Evolutionary conservation across 2,329 filamentous ascomycete genomes (phyloP), one percentile per base, ranked within the genome.

Genomic region (Calonectria pauciramosa): DNA sequence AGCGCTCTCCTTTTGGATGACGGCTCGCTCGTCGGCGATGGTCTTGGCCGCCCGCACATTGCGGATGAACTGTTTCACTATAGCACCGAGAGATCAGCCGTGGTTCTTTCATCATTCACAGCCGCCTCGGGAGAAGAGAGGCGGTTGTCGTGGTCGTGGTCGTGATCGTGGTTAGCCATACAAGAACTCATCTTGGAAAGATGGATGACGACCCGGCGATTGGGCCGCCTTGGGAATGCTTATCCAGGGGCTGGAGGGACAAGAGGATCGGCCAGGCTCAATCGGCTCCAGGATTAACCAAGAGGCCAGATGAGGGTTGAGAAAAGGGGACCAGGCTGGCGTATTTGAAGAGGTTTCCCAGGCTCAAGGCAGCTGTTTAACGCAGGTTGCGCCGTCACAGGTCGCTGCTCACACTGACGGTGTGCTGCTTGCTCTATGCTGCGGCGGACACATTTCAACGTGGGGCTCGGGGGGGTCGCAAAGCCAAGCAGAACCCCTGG

Each of bases 11-110:
- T 99, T 99, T 83, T 99, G 97, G 77, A 99, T 97, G 71, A 99
- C 97, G 68, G 97, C 96, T 84, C 97, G 93, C 89, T 99, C 97
- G 87, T 99, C 97, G 85, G 97, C 97, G 84, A 99, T 98, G 44
- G 97, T 99, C 89, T 99, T 99, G 75, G 97, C 96, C 76, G 97
- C 96, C 85, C 97, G 95, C 84, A 99, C 97, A 88, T 98, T 99
- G 85, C 97, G 96, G 87, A 99, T 99, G 88, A 99, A 99, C 88
- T 99, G 97, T 89, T 99, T 99, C 86, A 99, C 97, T 99, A 84
- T 74, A 78, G 71, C 28, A 65, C 41, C 63, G 32, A 70, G 59
- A 44, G 65, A 74, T 73, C 44, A 82, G 77, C 63, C 38, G 72
- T 59, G 59, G 47, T n/a, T 32, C 51, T 51, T 60, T 70, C 49